These are phyloP conservation scores for Rhodotorula sp. DNA, from an alignment of 1,284 basidiomycete genomes.

Conservation along the genomic window DNA sequence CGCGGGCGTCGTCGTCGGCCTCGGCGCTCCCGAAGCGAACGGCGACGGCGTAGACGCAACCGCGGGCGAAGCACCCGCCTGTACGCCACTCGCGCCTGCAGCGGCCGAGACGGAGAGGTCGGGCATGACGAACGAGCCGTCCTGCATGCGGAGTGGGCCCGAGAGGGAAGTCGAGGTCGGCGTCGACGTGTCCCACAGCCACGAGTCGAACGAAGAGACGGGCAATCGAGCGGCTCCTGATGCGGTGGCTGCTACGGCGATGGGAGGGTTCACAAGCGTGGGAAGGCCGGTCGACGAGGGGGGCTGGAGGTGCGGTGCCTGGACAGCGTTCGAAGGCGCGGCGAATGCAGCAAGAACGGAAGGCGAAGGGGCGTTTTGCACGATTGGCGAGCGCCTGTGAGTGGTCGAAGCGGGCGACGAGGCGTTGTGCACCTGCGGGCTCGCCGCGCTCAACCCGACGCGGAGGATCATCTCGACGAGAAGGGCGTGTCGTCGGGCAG, in stretches of 20 bases:
- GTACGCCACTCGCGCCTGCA: neutral
- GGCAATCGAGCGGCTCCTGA: neutral
- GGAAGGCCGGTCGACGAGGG: neutral
- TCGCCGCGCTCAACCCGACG: slow-evolving; percentile 14
- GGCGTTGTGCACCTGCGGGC: neutral
- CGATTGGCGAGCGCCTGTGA: slow-evolving; percentile 6
- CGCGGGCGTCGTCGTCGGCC: neutral
- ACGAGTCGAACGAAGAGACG: slow-evolving; percentile 9
- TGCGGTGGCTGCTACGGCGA: neutral
- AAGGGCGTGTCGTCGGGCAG: slow-evolving; percentile 22
- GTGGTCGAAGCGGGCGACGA: neutral
- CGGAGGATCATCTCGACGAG: slow-evolving; percentile 34
- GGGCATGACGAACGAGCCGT: slow-evolving; percentile 26
- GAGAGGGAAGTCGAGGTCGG: neutral
- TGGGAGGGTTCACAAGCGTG: neutral
- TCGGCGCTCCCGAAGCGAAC: neutral
- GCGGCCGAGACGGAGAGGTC: slow-evolving; percentile 14
- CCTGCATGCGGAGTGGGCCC: slow-evolving; percentile 19
- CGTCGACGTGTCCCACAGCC: slow-evolving; percentile 24
- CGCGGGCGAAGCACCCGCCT: neutral
- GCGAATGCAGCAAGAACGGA: neutral
- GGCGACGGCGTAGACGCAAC: neutral
- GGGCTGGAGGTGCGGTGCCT: too few species aligned
- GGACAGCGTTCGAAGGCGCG: too few species aligned
- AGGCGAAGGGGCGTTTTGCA: neutral